Percentiles rank a stretch among this genome's conserved stretches.
Conservation (phyloP, 2,329 filamentous ascomycete species). For the Lachnellula occidentalis region DNA sequence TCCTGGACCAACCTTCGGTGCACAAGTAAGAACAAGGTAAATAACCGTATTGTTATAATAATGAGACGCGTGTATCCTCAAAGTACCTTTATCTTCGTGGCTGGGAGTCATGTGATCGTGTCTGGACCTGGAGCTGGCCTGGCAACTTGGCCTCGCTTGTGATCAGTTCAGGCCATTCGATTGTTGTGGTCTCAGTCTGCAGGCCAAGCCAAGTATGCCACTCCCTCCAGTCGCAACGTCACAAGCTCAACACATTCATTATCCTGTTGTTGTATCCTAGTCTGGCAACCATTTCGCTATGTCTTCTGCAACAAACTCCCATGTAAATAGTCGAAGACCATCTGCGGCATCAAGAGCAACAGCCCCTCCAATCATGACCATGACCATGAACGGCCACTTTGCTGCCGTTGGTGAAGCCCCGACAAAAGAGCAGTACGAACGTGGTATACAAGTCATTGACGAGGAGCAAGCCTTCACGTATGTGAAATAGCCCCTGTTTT, state of each 20-base stretch:
- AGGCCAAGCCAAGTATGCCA: slow-evolving; percentile 5
- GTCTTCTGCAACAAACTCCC: slow-evolving; percentile 23
- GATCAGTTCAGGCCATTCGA: background rate
- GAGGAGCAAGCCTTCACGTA: slow-evolving; percentile 97
- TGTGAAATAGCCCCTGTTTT: slow-evolving; percentile 27
- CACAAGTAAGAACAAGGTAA: too few species aligned
- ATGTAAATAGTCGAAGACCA: slow-evolving; percentile 20
- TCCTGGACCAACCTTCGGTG: too few species aligned
- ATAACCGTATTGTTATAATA: too few species aligned
- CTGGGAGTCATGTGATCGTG: background rate
- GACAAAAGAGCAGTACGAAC: slow-evolving; percentile 66
- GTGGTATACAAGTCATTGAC: slow-evolving; percentile 96
- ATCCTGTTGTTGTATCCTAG: background rate
- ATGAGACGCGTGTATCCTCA: too few species aligned
- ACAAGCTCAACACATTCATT: slow-evolving; percentile 11
- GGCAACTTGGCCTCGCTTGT: background rate
- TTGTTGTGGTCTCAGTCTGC: too few species aligned
- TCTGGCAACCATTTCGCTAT: slow-evolving; percentile 11
- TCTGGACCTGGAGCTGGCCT: too few species aligned
- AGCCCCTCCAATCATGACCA: slow-evolving; percentile 35
- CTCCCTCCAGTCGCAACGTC: slow-evolving; percentile 14
- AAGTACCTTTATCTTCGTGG: background rate
- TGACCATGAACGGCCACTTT: slow-evolving; percentile 83
- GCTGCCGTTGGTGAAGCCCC: slow-evolving; percentile 64
- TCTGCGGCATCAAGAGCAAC: slow-evolving; percentile 28